Conservation (phyloP, 2,329 filamentous ascomycete species). For the Coniella vitis region DNA sequence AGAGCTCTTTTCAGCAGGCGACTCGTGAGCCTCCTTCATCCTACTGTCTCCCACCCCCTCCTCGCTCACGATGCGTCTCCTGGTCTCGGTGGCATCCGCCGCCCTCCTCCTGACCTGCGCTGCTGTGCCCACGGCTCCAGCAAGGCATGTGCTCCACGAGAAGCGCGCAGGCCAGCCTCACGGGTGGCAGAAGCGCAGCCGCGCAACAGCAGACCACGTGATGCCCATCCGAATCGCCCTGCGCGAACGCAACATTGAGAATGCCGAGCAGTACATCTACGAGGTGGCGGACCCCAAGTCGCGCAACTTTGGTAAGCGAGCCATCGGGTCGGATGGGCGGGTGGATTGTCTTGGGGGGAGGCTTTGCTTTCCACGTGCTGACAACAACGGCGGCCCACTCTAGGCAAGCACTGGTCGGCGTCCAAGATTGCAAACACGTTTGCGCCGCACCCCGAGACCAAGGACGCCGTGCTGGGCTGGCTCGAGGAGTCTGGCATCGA, state of each 20-base stretch:
- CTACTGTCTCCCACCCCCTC: neutral
- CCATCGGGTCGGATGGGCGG: no score
- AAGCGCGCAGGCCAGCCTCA: slow-evolving; percentile 10
- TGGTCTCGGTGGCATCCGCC: slow-evolving; percentile 2
- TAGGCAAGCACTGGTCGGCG: slow-evolving; percentile 8
- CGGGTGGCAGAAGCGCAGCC: slow-evolving; percentile 9
- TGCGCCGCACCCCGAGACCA: slow-evolving; percentile 5
- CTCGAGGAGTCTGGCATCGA: slow-evolving; percentile 2
- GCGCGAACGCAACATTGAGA: slow-evolving; percentile 9
- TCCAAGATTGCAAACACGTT: slow-evolving; percentile 5
- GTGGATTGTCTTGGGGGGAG: no score
- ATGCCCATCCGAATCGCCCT: slow-evolving; percentile 13
- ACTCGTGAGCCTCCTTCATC: neutral
- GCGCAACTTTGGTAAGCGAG: slow-evolving; percentile 13
- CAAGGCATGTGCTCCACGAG: slow-evolving; percentile 10
- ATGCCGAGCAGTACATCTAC: slow-evolving; percentile 9
- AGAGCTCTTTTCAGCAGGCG: neutral
- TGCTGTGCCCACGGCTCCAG: slow-evolving; percentile 6
- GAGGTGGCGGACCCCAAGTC: slow-evolving; percentile 11
- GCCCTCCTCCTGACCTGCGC: slow-evolving; percentile 3
- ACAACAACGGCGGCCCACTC: neutral
- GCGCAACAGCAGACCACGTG: slow-evolving; percentile 7
- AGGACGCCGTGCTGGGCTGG: slow-evolving; percentile 4
- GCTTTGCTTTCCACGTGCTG: no score
- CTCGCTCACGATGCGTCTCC: slow-evolving; percentile 4